Conservation (phyloP, 2,329 filamentous ascomycete species). For the Cyclaneusma minus region DNA sequence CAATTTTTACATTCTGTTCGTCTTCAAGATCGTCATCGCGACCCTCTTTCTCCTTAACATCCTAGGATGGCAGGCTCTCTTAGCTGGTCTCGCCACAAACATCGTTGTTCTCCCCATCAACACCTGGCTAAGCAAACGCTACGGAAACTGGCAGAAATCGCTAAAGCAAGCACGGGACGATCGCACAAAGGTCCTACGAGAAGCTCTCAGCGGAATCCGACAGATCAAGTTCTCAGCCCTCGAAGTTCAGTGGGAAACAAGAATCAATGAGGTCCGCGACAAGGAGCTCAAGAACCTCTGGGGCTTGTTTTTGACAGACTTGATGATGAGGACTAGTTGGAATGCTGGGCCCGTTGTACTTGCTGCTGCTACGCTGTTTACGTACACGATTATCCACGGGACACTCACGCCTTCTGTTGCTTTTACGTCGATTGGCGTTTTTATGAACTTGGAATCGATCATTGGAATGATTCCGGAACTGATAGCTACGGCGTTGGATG, state of each 20-base stretch:
- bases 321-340: constrained; percentile 46
- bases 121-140: constrained; percentile 44
- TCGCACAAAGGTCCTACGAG: constrained; percentile 58
- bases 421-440: constrained; percentile 61
- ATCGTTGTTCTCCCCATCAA: constrained; percentile 50
- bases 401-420: constrained; percentile 55
- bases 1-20: constrained; percentile 42
- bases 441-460: constrained; percentile 53
- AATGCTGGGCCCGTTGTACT: constrained; percentile 57
- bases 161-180: constrained; percentile 61
- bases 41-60: constrained; percentile 49
- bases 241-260: constrained; percentile 56
- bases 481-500: constrained; percentile 51
- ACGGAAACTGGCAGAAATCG: constrained; percentile 44
- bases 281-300: constrained; percentile 50
- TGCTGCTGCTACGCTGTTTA: constrained; percentile 51
- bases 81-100: constrained; percentile 48
- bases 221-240: constrained; percentile 72
- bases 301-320: constrained; percentile 46
- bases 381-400: constrained; percentile 49
- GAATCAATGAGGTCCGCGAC: constrained; percentile 48
- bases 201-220: constrained; percentile 60
- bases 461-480: constrained; percentile 56
- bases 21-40: constrained; percentile 46
- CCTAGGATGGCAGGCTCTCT: constrained; percentile 53